A percentile compares a stretch with the other conserved stretches of the same genome.
Conservation (phyloP, 139 green algal genomes). For the Chlamydomonas sp. region DNA sequence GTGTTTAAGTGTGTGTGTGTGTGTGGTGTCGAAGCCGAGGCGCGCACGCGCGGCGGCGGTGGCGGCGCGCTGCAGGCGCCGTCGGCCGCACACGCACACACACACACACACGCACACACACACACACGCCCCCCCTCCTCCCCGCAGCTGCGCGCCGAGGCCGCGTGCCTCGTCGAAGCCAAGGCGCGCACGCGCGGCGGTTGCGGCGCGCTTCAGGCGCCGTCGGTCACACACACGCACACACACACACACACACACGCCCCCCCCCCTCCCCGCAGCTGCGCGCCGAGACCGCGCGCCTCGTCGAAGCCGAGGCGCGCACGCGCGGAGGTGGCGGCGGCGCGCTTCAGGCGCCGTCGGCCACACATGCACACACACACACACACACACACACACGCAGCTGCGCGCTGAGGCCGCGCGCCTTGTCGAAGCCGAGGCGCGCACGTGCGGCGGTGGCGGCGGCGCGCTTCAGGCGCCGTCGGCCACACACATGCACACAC, state of each 20-base stretch:
- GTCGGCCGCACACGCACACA: background rate
- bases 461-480: background rate
- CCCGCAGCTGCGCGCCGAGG: too few relatives aligned
- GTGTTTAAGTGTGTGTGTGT: too few relatives aligned
- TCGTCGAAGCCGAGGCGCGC: too few relatives aligned
- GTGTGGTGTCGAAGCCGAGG: too few relatives aligned
- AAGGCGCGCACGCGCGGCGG: too few relatives aligned
- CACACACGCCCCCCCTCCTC: background rate
- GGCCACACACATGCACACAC: background rate
- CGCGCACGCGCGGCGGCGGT: too few relatives aligned
- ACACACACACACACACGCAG: conserved; percentile 21
- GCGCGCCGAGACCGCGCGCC: too few relatives aligned
- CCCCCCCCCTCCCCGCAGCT: too few relatives aligned
- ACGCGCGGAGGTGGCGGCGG: background rate
- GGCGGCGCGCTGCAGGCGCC: background rate
- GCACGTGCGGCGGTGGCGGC: too few relatives aligned
- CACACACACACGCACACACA: background rate
- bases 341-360: background rate
- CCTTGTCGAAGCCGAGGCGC: too few relatives aligned
- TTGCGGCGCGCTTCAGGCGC: too few relatives aligned
- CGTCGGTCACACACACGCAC: background rate
- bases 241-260: background rate
- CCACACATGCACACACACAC: conserved; percentile 80
- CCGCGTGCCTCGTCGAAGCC: too few relatives aligned
- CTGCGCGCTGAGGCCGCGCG: background rate